Conservation (phyloP, 306 rosid genomes). For the cucumber (Cucumis sativus) region Cucumber_9930_V3 NC_026660.2:4779501-4780000, state of each 20-base stretch:
- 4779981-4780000: no score
- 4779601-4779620: not conserved
- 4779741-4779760: conserved; percentile 57
- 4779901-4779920: not conserved
- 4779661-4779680: conserved; percentile 39
- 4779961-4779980: not conserved
- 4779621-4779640: not conserved
- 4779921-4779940: not conserved
- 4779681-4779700: conserved; percentile 51
- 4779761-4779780: conserved; percentile 34
- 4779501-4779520: conserved; percentile 85
- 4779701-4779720: conserved; percentile 38
- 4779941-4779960: not conserved
- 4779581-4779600: conserved; percentile 92
- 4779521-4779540: conserved; percentile 88
- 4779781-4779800: conserved; percentile 65
- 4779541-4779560: conserved; percentile 77
- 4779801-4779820: conserved; percentile 60
- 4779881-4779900: not conserved
- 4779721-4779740: conserved; percentile 46
- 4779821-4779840: conserved; percentile 57
- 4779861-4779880: not conserved
- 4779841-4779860: not conserved
- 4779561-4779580: conserved; percentile 84
- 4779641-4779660: not conserved